Evolutionary conservation across 352 stramenopile species (phyloP), one percentile per base, ranked within the genome.

Genomic region (Phytophthora ramorum): DNA sequence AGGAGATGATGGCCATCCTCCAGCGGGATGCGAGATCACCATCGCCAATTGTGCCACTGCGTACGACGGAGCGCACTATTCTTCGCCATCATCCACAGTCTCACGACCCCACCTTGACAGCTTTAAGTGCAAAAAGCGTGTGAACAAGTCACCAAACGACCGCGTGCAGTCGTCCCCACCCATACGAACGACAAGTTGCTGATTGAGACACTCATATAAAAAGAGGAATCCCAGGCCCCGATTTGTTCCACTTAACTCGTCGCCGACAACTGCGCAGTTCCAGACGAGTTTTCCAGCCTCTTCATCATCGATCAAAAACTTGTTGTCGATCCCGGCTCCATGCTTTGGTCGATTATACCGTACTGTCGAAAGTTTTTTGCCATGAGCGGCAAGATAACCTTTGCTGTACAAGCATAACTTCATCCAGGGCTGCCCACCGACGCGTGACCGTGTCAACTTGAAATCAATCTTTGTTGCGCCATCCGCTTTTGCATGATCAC

Each of bases 391-490:
- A 56, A 96, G 75, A 52, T 95, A 95, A 3, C 79, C 73, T 45
- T 89, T 90, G 56, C 78, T 89, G 22, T 87, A 91, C 41, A 95
- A 68, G 16, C 85, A 81, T 43, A 96, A 67, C 46, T 94, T 94
- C 74, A 91, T 87, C 89, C 89, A 96, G 0, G 89, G 86, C 44
- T 95, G 86, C 0, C 89, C 89, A 53, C 89, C 89, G 46, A 94
- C 85, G 4, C 84, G 88, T n/a, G 71, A 86, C 43, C 84, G 79
- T 13, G 73, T 82, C 7, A 90, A 53, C 52, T 91, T 93, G 35
- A 90, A 88, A 14, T 91, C 74, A 44, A 91, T 76, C 14, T 54
- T 72, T 14, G 59, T 48, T 19, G 10, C 24, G 12, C 16, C 57
- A 47, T 77, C 51, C 24, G 75, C 45, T 13, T 71, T 63, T 19